These are phyloP conservation scores for Trichosporon asahii DNA, from an alignment of 1,284 basidiomycete genomes.

Conservation along the genomic window DNA sequence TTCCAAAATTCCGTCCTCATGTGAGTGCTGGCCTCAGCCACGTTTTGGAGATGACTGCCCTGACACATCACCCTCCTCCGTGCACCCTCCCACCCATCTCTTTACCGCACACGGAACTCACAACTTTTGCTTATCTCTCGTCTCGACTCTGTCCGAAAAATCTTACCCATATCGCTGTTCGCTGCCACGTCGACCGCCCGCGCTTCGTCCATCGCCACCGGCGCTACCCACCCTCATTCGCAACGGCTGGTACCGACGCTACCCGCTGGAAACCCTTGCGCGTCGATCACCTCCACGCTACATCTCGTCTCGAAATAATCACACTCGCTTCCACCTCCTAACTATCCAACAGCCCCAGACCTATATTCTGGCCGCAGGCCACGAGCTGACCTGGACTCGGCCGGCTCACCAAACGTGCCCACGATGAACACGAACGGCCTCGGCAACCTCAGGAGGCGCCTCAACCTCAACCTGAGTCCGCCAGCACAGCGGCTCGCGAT, in stretches of 20 bases:
- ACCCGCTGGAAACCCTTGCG: background rate
- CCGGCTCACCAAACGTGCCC: conserved; percentile 27
- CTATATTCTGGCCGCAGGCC: conserved; percentile 2
- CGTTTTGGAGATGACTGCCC: conserved; percentile 7
- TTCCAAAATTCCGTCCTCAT: conserved; percentile 28
- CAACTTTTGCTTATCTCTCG: background rate
- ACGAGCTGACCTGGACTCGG: conserved; percentile 6
- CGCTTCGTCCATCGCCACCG: background rate
- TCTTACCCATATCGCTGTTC: background rate
- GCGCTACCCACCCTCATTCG: background rate
- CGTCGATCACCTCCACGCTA: conserved; percentile 26
- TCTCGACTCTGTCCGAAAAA: background rate
- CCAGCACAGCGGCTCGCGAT: conserved; percentile 43
- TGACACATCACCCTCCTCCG: conserved; percentile 11
- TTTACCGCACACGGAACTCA: background rate
- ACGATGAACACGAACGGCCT: conserved; percentile 28
- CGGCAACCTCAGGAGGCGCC: conserved; percentile 17
- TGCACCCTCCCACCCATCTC: background rate
- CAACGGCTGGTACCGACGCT: background rate
- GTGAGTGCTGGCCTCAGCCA: conserved; percentile 21
- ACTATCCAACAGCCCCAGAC: background rate
- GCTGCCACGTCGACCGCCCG: background rate
- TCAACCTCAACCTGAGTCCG: conserved; percentile 29
- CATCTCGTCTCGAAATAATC: conserved; percentile 15
- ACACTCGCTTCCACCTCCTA: background rate